Percentiles rank a stretch among this genome's conserved stretches.
These are phyloP conservation scores for Metarhizium guizhouense DNA, from an alignment of 2,329 filamentous ascomycete species.

Conservation along the genomic window DNA sequence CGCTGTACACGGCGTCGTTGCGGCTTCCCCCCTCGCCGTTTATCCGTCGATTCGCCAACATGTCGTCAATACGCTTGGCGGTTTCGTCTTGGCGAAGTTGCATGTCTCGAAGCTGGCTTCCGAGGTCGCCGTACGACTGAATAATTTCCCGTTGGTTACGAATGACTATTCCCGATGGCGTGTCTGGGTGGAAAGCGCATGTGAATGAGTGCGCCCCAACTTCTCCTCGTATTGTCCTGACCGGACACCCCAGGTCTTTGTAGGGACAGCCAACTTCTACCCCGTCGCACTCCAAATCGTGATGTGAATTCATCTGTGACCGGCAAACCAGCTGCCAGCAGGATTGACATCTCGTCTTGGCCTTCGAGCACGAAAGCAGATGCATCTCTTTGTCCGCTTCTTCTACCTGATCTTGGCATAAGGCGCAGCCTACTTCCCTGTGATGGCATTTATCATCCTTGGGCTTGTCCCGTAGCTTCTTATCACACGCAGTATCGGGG, in stretches of 20 bases:
- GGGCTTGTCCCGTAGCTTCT: constrained; percentile 42
- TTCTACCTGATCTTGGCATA: constrained; percentile 42
- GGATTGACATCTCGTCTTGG: constrained; percentile 38
- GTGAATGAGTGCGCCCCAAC: constrained; percentile 35
- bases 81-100: constrained; percentile 25
- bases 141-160: constrained; percentile 40
- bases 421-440: constrained; percentile 38
- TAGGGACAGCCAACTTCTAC: constrained; percentile 39
- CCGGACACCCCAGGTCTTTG: constrained; percentile 26
- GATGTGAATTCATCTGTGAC: constrained; percentile 37
- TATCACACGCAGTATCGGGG: constrained; percentile 41
- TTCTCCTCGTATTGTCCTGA: constrained; percentile 22
- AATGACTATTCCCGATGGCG: constrained; percentile 42
- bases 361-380: constrained; percentile 33
- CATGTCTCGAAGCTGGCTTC: constrained; percentile 25
- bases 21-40: constrained; percentile 5
- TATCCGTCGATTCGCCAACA: constrained; percentile 24
- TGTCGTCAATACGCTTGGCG: constrained; percentile 24
- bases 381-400: constrained; percentile 31
- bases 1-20: constrained; percentile 36
- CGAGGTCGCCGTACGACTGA: constrained; percentile 27
- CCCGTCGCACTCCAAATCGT: constrained; percentile 40
- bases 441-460: constrained; percentile 46
- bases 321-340: constrained; percentile 37
- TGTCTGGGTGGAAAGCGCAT: constrained; percentile 43